These are phyloP conservation scores for Gautieria morchelliformis DNA, from an alignment of 768 basidiomycete species.

Conservation along the genomic window DNA sequence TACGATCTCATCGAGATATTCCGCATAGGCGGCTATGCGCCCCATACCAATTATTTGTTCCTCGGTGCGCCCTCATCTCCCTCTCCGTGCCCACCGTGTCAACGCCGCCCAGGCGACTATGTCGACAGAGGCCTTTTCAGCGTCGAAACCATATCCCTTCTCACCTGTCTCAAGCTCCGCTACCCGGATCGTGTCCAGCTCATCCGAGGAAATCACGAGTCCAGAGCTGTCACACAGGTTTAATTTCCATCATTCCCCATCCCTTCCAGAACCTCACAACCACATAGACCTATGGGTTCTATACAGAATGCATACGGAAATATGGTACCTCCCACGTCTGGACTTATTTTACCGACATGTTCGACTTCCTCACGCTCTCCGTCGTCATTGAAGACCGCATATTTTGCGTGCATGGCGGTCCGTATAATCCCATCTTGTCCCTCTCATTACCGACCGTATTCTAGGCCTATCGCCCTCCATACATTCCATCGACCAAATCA, in stretches of 20 bases:
- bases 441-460: background rate
- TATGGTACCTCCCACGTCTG: conserved; percentile 94
- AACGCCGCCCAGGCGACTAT: conserved; percentile 98
- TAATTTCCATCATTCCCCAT: conserved; percentile 17
- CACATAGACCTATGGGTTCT: conserved; percentile 92
- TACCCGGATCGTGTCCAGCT: conserved; percentile 96
- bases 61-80: conserved; percentile 53
- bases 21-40: conserved; percentile 94
- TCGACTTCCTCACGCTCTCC: conserved; percentile 94
- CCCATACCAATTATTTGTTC: conserved; percentile 96
- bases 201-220: conserved; percentile 97
- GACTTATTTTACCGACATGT: conserved; percentile 99
- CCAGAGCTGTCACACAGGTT: conserved; percentile 94
- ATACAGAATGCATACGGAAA: conserved; percentile 95
- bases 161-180: conserved; percentile 93
- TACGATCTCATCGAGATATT: conserved; percentile 99
- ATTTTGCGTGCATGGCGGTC: conserved; percentile 98
- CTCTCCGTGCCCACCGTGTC: no score
- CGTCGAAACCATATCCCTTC: conserved; percentile 94
- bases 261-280: conserved; percentile 20
- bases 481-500: conserved; percentile 99
- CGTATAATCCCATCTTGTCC: conserved; percentile 13
- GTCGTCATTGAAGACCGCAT: conserved; percentile 99
- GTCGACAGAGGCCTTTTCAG: conserved; percentile 97
- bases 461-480: conserved; percentile 93